Base-by-base conservation (phyloP, 2,329 filamentous ascomycete species). In the Coleophoma cylindrospora region DNA sequence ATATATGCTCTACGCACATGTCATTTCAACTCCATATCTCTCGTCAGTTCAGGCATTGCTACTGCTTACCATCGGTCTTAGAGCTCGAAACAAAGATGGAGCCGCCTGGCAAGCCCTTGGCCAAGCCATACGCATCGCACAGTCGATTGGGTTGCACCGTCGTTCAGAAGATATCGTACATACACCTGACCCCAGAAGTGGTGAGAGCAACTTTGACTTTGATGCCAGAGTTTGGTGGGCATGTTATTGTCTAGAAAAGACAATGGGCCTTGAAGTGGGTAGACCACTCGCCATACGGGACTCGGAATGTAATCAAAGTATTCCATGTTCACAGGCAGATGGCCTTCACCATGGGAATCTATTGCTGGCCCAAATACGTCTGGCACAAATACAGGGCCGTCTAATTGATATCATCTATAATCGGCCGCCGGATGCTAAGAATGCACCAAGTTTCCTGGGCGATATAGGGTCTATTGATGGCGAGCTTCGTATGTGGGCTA, bases 111-210 rank as follows among this genome's bases (percentile, higher is more conserved):
- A 45, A 14, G 22, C 43, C 27, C 32, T 45, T 32, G 43, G 43
- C 27, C 14, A 14, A n/a, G 43, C 43, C 13, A 45, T 45, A 5
- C 27, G 43, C 13, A 45, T 45, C 14, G 43, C 43, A 11, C 33
- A 45, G 14, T 32, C 22, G 14, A 33, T 60, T 62, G 0, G 68
- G 68, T 58, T 70, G 69, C 59, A 70, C 66, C 40, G 40, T 12
- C 40, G 15, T 41, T 12, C 15, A 12, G 5, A 21, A 21, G 40
- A 41, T 21, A 15, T 15, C 5, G 17, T 41, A 15, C 12, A 15
- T 41, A 12, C 14, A 7, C n/a, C 40, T 15, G 40, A n/a, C 5
- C 40, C 5, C 7, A n/a, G 40, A 6, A 12, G 12, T 15, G 8
- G 21, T 41, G n/a, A 41, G 7, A 41, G n/a, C 17, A 21, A 41